Base-by-base conservation (phyloP, 2,329 filamentous ascomycete genomes). In the Gremmenia infestans region DNA sequence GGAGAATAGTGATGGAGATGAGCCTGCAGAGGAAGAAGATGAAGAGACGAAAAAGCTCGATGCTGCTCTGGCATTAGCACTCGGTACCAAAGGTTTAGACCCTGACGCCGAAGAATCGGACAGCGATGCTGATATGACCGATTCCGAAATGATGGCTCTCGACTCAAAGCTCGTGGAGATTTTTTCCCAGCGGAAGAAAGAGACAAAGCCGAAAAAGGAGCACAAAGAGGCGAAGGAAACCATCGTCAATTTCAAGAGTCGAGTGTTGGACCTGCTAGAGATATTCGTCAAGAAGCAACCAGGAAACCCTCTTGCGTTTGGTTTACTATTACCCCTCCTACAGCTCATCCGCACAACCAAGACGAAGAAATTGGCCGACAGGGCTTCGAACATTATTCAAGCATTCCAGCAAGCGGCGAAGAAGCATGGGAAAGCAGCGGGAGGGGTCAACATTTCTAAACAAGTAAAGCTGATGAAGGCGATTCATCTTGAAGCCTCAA, bases 221-320 rank as follows among this genome's bases (percentile, higher is more conserved):
- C 88, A 88, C 66, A 90, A 90, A 68, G 88, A 93, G 58, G 92
- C 93, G 53, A 94, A 90, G 69, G 88, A 93, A 63, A 91, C 85
- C 19, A 89, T 97, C 68, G 77, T 96, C 66, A 92, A 93, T 73
- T 96, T 99, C 80, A 99, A 99, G 77, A 89, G 90, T 72, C 88
- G 92, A 43, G 87, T 97, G 5, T 81, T 97, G 4, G 94, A 97
- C 68, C 81, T 97, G 1, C 78, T 97, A 11, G 83, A 88, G 58
- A 88, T 94, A 60, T 97, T 91, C 71, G 79, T 94, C 61, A 91
- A 89, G 71, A 87, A 88, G 64, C 87, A 94, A 72, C 82, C 87
- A 54, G 79, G 79, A 22, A 88, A 85, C 64, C 73, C 81, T 1
- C 75, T 92, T 1, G 82, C 85, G 0, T 81, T 94, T 45, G 78